Base-by-base conservation (phyloP, 805 yeast genomes). In the Debaryomyces tyrocola region DNA sequence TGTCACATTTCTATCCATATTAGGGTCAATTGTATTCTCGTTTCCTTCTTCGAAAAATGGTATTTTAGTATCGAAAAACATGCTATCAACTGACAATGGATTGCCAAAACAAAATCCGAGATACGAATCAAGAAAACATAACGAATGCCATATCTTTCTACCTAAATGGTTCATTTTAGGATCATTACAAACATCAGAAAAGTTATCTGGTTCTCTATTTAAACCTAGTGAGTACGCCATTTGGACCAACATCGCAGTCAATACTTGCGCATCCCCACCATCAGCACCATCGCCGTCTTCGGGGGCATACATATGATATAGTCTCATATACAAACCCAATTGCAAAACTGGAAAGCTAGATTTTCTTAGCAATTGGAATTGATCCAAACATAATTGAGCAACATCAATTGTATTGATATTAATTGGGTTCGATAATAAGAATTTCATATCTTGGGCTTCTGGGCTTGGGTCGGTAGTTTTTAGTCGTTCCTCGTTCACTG, bases 101-200 rank as follows among this genome's bases (percentile, higher is more conserved):
- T 70, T 70, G 1, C 88, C 88, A 44, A 74, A 66, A 6, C 70
- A 64, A 47, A 70, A 63, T 15, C 78, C 71, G 45, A 76, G 78
- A 41, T 66, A 63, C 1, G 70, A 50, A 54, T 83, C 88, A 36
- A 67, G 48, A 0, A 75, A 54, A 10, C 79, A 63, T 37, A 84
- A 60, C 21, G 68, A 64, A 56, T 73, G 75, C 88, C 88, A 84
- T 4, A 82, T 70, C 53, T 80, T 82, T 55, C 88, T 70, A 72
- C 80, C 73, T 3, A 82, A 55, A 50, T 79, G 77, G 21, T 73
- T 69, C 12, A 58, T 54, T 44, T 57, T 67, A 40, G 46, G 57
- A 24, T 62, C 60, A 7, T 53, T 48, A 18, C 58, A 53, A 4
- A 58, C 45, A 20, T 56, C 59, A 0, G 54, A 46, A 37, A 65